A percentile compares a stretch with the other conserved stretches of the same genome.
phyloP scores from a whole-genome alignment of 108 stramenopile species.

The Conticribra guillardii region DNA sequence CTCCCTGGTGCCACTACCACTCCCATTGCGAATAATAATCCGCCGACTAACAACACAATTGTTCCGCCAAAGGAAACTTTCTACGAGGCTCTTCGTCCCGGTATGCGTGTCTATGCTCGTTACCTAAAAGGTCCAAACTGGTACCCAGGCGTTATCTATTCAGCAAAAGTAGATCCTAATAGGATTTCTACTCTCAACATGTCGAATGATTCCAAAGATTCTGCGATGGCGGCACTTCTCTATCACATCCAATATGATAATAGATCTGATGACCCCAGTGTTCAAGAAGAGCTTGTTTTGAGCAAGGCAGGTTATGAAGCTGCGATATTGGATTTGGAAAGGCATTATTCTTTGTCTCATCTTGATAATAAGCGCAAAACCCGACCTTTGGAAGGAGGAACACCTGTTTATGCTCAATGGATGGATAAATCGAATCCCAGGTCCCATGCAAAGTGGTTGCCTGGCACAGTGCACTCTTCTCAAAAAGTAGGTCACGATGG shows the following conservation, averaged over 20 bases:
- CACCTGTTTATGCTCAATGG: conserved; percentile 26
- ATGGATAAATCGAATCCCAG: conserved; percentile 23
- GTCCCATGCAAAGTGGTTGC: conserved; percentile 14
- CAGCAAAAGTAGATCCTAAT: conserved; percentile 22
- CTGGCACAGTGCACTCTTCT: conserved; percentile 22
- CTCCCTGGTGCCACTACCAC: neutral
- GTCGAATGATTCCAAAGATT: conserved; percentile 1
- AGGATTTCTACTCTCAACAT: neutral
- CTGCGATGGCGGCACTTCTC: conserved; percentile 6
- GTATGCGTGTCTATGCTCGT: conserved; percentile 37
- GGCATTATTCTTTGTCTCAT: conserved; percentile 2
- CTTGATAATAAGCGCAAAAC: neutral
- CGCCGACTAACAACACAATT: neutral
- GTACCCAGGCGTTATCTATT: conserved; percentile 17
- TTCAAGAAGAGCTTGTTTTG: conserved; percentile 26
- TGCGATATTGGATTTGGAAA: conserved; percentile 18
- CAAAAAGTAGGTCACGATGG: neutral
- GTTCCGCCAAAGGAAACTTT: neutral
- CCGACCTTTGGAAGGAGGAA: conserved; percentile 11
- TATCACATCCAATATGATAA: conserved; percentile 29
- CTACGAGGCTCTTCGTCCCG: conserved; percentile 20
- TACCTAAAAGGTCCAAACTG: conserved; percentile 1
- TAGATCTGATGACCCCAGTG: conserved; percentile 9
- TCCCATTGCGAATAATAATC: neutral
- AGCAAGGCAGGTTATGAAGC: conserved; percentile 18